Conservation (phyloP, 2,329 filamentous ascomycete genomes). For the Neocucurbitaria cava region DNA sequence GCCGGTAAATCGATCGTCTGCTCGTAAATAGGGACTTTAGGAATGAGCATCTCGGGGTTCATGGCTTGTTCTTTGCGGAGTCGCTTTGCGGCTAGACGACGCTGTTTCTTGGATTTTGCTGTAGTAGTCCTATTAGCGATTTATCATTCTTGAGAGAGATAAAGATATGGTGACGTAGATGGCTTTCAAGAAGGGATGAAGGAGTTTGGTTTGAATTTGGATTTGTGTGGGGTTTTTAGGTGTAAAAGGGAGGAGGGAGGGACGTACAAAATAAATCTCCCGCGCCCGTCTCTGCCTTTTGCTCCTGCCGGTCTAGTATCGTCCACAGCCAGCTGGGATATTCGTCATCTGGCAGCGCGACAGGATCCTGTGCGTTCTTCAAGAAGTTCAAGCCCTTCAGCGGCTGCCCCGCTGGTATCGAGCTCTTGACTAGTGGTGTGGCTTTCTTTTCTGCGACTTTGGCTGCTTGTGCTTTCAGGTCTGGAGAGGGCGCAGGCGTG, state of each 20-base stretch:
- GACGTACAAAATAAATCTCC: slow-evolving; percentile 83
- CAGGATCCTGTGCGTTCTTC: slow-evolving; percentile 75
- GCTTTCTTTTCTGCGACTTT: slow-evolving; percentile 38
- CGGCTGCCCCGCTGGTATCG: slow-evolving; percentile 71
- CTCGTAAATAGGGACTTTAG: slow-evolving; percentile 75
- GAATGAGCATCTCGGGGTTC: slow-evolving; percentile 68
- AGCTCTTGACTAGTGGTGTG: slow-evolving; percentile 47
- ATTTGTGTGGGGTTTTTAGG: neutral
- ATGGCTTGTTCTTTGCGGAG: slow-evolving; percentile 67
- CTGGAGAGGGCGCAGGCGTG: slow-evolving; percentile 31
- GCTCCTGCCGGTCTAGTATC: slow-evolving; percentile 68
- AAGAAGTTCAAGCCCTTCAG: slow-evolving; percentile 78
- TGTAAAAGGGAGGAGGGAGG: neutral
- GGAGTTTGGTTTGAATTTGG: neutral
- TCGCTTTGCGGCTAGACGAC: slow-evolving; percentile 72
- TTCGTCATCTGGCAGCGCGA: slow-evolving; percentile 75
- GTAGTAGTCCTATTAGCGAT: neutral
- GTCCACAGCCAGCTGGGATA: slow-evolving; percentile 85
- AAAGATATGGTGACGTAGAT: no score
- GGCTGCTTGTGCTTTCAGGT: slow-evolving; percentile 31
- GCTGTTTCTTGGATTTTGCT: slow-evolving; percentile 81
- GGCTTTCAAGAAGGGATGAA: no score
- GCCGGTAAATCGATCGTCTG: slow-evolving; percentile 77
- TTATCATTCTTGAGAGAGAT: neutral
- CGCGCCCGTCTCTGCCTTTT: slow-evolving; percentile 59